Conservation (phyloP, 1,284 basidiomycete species). For the Peniophora sp. region DNA sequence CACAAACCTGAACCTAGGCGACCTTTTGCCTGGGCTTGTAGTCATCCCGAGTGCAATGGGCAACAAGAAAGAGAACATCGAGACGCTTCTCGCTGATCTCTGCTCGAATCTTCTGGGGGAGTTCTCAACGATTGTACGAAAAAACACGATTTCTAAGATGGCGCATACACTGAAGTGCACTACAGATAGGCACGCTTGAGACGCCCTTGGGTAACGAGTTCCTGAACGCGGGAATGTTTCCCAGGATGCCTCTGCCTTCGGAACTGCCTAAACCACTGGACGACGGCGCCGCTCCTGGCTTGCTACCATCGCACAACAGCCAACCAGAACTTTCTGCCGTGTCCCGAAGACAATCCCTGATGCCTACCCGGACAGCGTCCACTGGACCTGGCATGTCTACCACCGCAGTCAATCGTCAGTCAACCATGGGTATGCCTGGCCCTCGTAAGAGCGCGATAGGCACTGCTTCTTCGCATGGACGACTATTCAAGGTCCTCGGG, state of each 20-base stretch:
- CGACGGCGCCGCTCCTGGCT: conserved; percentile 30
- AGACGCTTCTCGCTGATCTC: conserved; percentile 79
- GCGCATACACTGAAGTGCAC: conserved; percentile 1
- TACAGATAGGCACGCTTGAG: conserved; percentile 57
- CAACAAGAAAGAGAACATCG: conserved; percentile 76
- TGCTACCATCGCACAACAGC: conserved; percentile 42
- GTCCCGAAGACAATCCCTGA: conserved; percentile 26
- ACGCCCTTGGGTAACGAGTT: conserved; percentile 70
- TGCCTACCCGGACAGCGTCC: conserved; percentile 44
- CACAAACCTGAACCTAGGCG: conserved; percentile 46
- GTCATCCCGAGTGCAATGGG: conserved; percentile 74
- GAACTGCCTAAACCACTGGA: conserved; percentile 50
- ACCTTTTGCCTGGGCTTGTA: conserved; percentile 54
- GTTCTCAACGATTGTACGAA: conserved; percentile 68
- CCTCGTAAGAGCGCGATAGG: conserved; percentile 58
- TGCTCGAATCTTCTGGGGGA: conserved; percentile 80
- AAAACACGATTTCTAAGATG: conserved; percentile 12
- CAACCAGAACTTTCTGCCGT: conserved; percentile 46
- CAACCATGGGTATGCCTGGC: conserved; percentile 33
- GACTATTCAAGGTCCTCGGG: conserved; percentile 82
- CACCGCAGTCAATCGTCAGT: conserved; percentile 31
- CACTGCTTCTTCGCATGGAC: conserved; percentile 64
- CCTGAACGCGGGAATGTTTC: conserved; percentile 57
- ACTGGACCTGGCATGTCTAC: conserved; percentile 23
- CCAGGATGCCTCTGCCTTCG: conserved; percentile 46